Base-by-base conservation (phyloP, 345 rosid species). In the Luvunga scandens region DNA sequence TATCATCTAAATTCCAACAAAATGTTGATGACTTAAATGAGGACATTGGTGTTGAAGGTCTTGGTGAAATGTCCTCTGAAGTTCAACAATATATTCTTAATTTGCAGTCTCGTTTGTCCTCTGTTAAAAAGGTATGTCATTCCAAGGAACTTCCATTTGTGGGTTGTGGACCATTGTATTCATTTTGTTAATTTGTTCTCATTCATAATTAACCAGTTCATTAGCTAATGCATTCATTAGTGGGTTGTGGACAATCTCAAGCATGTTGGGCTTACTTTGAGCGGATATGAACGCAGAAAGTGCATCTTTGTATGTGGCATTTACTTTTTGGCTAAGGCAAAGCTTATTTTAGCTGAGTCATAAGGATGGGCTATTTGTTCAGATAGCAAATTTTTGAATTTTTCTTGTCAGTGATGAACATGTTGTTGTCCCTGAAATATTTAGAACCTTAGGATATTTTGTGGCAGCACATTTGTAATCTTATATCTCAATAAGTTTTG, bases 21-120 rank as follows among this genome's bases (percentile, higher is more conserved):
- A 71, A 34, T 48, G 34, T 34, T 55, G 87, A 86, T 60, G 81
- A 87, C 45, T 80, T 75, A 56, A 78, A 63, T 38, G 87, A 83
- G 77, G 85, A 77, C 50, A 66, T 85, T 71, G 83, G 79, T 72
- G 57, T 85, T n/a, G 75, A 89, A 81, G 88, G 87, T 75, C 84
- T 93, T 10, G 94, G 95, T 31, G 87, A 86, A 80, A 78, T 92
- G 78, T 80, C 99, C 53, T 83, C 79, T 76, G 99, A 93, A 89
- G 93, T 89, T 84, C 86, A 86, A 72, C 86, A 87, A 62, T 92
- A 88, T 78, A 90, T 95, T 81, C 83, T 91, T 80, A 87, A 89
- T 78, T 73, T 95, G 86, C 90, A 91, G 81, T 90, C 98, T 36
- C 92, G 78, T 18, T 86, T 95, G 83, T 86, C 93, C 80, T 88